Conservation (phyloP, 495 filamentous ascomycete genomes). For the Lasiosphaeris hirsuta region DNA sequence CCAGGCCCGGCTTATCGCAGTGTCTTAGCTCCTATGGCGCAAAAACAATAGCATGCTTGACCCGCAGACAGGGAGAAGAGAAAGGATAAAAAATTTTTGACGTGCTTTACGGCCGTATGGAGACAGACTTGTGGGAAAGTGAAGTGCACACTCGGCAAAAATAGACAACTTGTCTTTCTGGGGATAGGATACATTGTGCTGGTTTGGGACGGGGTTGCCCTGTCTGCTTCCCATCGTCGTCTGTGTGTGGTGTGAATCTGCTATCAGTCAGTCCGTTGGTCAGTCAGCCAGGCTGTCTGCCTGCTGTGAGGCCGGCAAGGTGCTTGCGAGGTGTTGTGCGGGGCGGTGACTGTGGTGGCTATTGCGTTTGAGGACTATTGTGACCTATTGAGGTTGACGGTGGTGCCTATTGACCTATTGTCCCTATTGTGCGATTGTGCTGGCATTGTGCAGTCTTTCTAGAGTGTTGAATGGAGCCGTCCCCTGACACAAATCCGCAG, state of each 20-base stretch:
- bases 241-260: too few species aligned
- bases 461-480: neutral
- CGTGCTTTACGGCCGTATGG: neutral
- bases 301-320: too few species aligned
- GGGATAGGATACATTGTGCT: too few species aligned
- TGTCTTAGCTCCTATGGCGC: constrained; percentile 9
- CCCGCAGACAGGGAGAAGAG: neutral
- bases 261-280: too few species aligned
- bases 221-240: too few species aligned
- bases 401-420: neutral
- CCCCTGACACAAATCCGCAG: neutral
- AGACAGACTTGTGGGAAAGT: neutral
- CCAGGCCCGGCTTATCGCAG: constrained; percentile 20
- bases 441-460: neutral
- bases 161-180: too few species aligned
- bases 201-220: too few species aligned
- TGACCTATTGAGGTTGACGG: neutral
- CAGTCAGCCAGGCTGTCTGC: too few species aligned
- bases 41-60: constrained; percentile 9
- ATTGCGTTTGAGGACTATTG: neutral
- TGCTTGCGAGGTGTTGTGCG: too few species aligned
- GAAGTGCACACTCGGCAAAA: too few species aligned
- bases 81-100: neutral
- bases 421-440: neutral
- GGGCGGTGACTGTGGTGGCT: too few species aligned